A percentile compares a stretch with the other conserved stretches of the same genome.
Evolutionary conservation across 2,329 filamentous ascomycete genomes (phyloP).

Genomic region (Ascochyta viciae-villosae): DNA sequence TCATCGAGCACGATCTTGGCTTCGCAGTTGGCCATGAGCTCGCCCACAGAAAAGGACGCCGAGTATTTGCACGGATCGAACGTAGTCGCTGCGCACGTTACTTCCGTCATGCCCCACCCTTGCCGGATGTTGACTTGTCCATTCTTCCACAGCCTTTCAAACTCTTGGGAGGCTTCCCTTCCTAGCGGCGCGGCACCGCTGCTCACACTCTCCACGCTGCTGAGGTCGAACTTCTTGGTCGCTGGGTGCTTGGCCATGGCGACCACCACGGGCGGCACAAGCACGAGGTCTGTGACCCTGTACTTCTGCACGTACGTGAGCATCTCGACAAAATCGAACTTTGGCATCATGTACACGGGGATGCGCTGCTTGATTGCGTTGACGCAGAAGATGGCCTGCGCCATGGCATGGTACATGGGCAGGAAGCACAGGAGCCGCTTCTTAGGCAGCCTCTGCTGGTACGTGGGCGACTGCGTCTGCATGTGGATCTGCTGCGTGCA

Average conservation of each 20-base stretch:
- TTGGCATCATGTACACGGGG: slow-evolving; percentile 78
- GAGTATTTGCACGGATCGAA: slow-evolving; percentile 65
- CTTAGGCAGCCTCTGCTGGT: slow-evolving; percentile 52
- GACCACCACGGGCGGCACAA: slow-evolving; percentile 79
- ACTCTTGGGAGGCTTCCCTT: slow-evolving; percentile 55
- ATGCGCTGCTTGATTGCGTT: slow-evolving; percentile 63
- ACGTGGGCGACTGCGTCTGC: slow-evolving; percentile 56
- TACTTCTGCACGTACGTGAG: slow-evolving; percentile 71
- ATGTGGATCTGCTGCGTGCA: slow-evolving; percentile 65
- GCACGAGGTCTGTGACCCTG: slow-evolving; percentile 69
- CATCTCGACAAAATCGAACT: slow-evolving; percentile 78
- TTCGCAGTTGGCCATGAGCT: slow-evolving; percentile 72
- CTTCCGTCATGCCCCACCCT: slow-evolving; percentile 89
- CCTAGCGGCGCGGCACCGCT: slow-evolving; percentile 73
- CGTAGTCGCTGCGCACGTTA: slow-evolving; percentile 72
- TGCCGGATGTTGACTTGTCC: slow-evolving; percentile 65
- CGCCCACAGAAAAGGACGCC: slow-evolving; percentile 64
- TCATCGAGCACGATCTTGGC: slow-evolving; percentile 69
- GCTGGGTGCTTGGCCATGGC: slow-evolving; percentile 74
- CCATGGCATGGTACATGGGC: slow-evolving; percentile 63
- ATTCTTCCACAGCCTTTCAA: slow-evolving; percentile 63
- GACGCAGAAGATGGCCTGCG: slow-evolving; percentile 73
- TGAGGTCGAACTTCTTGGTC: slow-evolving; percentile 71
- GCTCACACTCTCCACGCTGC: slow-evolving; percentile 65
- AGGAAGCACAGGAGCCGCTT: slow-evolving; percentile 69